These are phyloP conservation scores for Silene uniflora DNA, from an alignment of 148 eudicot species.

Conservation along the genomic window DNA sequence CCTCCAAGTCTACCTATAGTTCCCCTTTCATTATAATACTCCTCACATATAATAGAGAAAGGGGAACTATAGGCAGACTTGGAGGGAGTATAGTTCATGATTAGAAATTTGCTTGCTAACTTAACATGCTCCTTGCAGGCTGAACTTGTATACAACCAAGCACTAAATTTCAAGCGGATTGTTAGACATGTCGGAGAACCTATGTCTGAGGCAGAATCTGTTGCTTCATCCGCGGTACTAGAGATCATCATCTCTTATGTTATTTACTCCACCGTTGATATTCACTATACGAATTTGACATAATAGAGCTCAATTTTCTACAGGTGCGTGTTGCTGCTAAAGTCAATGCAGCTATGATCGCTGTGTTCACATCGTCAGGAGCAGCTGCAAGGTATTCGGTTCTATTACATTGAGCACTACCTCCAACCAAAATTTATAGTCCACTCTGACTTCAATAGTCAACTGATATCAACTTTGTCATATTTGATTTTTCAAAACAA, in stretches of 20 bases:
- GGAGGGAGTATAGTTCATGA: background rate
- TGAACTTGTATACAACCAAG: conserved; percentile 47
- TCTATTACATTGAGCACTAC: background rate
- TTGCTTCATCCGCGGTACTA: conserved; percentile 65
- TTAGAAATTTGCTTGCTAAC: background rate
- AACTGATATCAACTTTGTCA: background rate
- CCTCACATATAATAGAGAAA: too few relatives aligned
- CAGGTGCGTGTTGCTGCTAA: conserved; percentile 49
- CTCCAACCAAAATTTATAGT: background rate
- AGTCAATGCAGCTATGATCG: conserved; percentile 55
- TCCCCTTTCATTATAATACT: too few relatives aligned
- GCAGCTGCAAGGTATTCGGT: conserved; percentile 48
- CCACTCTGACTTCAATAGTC: background rate
- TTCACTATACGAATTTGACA: background rate
- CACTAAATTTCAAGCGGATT: conserved; percentile 43
- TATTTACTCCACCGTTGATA: background rate
- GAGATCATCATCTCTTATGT: background rate
- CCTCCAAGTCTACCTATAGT: too few relatives aligned
- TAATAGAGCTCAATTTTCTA: conserved; percentile 6
- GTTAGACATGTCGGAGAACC: conserved; percentile 49
- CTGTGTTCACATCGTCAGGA: conserved; percentile 56
- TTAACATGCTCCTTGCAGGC: conserved; percentile 38
- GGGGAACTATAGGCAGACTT: too few relatives aligned
- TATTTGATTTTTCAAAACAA: background rate
- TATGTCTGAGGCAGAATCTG: conserved; percentile 51